phyloP scores from a whole-genome alignment of 371 early-diverging fungal species.

The Mortierella sp. region DNA sequence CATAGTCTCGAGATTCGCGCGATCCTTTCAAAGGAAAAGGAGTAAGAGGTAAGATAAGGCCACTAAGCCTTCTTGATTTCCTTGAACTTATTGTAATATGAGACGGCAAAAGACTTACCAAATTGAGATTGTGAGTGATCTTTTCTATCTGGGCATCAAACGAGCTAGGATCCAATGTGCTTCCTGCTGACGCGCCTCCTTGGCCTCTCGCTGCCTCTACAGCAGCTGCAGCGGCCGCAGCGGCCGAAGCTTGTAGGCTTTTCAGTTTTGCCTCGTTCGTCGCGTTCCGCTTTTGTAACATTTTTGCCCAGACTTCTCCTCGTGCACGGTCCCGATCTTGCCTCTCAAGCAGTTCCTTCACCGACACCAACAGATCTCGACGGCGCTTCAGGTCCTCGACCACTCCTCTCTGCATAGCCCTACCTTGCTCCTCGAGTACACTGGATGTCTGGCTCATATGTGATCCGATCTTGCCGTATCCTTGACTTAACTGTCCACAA shows the following conservation, averaged over 20 bases:
- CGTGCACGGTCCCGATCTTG: slow-evolving; percentile 45
- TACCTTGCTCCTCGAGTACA: slow-evolving; percentile 68
- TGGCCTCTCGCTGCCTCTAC: slow-evolving; percentile 9
- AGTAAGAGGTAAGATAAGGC: too few relatives aligned
- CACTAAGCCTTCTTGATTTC: too few relatives aligned
- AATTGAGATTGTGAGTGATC: slow-evolving; percentile 9
- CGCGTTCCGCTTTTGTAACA: slow-evolving; percentile 54
- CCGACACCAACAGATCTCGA: slow-evolving; percentile 73
- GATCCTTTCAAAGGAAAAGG: slow-evolving; percentile 38
- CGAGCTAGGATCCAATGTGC: not conserved
- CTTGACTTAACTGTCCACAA: slow-evolving; percentile 69
- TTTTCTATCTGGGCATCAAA: slow-evolving; percentile 53
- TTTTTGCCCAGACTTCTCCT: slow-evolving; percentile 20
- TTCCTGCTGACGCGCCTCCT: not conserved
- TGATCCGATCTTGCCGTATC: slow-evolving; percentile 69
- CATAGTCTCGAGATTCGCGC: slow-evolving; percentile 46
- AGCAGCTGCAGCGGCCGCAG: slow-evolving; percentile 11
- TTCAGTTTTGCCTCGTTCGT: slow-evolving; percentile 52
- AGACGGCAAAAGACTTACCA: slow-evolving; percentile 17
- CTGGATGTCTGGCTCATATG: slow-evolving; percentile 66
- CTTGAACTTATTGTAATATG: too few relatives aligned
- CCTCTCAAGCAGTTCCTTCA: slow-evolving; percentile 58
- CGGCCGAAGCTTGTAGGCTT: slow-evolving; percentile 15
- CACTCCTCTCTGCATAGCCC: slow-evolving; percentile 61
- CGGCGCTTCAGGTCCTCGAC: slow-evolving; percentile 77